phyloP scores from a whole-genome alignment of 805 yeast genomes.

The Candida montana region DNA sequence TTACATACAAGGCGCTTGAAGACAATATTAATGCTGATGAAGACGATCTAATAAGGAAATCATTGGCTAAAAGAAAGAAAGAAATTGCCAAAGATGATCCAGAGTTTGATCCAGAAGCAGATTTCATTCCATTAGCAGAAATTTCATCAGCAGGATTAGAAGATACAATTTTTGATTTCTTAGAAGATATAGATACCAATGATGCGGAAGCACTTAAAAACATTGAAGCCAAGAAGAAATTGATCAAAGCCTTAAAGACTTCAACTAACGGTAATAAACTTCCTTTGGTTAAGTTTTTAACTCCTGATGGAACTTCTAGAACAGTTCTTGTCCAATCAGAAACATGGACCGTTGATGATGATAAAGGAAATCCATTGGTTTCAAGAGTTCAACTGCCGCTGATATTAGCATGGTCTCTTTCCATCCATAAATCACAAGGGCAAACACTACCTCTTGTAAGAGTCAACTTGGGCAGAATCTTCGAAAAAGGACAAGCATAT shows the following conservation, averaged over 20 bases:
- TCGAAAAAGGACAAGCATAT: slow-evolving; percentile 93
- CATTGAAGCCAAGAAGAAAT: slow-evolving; percentile 41
- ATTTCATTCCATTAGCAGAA: slow-evolving; percentile 3
- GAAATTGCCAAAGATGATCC: background rate
- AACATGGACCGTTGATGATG: slow-evolving; percentile 75
- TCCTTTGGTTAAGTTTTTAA: slow-evolving; percentile 75
- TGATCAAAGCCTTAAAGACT: slow-evolving; percentile 38
- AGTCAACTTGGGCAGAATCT: slow-evolving; percentile 70
- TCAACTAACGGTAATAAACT: slow-evolving; percentile 43
- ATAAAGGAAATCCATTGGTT: slow-evolving; percentile 59
- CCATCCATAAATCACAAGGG: slow-evolving; percentile 95
- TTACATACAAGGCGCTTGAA: slow-evolving; percentile 29
- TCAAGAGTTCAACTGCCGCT: slow-evolving; percentile 78
- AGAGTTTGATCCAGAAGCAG: slow-evolving; percentile 1
- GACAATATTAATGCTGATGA: slow-evolving; percentile 21
- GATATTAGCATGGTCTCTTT: slow-evolving; percentile 92
- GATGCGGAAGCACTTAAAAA: slow-evolving; percentile 27
- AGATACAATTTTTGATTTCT: slow-evolving; percentile 46
- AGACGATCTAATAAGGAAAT: slow-evolving; percentile 15
- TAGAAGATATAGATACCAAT: slow-evolving; percentile 26
- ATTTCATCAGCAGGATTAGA: slow-evolving; percentile 26
- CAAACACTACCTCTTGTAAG: slow-evolving; percentile 72
- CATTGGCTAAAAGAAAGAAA: slow-evolving; percentile 2
- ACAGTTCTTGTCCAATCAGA: slow-evolving; percentile 81
- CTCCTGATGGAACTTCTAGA: slow-evolving; percentile 66